Conservation (phyloP, 2,329 filamentous ascomycete species). For the Aureobasidium sp. region DNA sequence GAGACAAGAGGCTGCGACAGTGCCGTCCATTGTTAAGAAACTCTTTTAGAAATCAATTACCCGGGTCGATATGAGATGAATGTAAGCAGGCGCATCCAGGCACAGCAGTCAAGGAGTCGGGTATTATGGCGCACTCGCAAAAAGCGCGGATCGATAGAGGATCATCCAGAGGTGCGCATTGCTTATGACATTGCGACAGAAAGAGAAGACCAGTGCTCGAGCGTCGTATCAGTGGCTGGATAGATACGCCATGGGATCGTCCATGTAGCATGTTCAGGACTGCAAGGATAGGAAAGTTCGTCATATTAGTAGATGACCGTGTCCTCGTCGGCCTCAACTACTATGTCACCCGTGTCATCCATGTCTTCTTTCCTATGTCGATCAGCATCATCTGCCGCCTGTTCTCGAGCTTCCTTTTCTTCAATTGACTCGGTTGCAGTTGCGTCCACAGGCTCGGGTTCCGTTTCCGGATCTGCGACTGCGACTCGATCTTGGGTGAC, state of each 20-base stretch:
- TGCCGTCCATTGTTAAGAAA: too few relatives aligned
- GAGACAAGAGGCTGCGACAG: background rate
- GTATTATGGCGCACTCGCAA: background rate
- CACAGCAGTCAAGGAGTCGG: background rate
- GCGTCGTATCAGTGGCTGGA: background rate
- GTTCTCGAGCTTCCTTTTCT: conserved; percentile 15
- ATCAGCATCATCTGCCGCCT: background rate
- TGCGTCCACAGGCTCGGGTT: background rate
- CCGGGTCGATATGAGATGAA: background rate
- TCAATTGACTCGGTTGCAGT: background rate
- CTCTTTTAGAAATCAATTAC: background rate
- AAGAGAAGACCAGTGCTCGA: background rate
- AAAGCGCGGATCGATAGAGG: background rate
- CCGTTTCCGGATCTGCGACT: background rate
- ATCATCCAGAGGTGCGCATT: background rate
- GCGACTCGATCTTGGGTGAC: background rate
- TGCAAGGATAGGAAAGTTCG: background rate
- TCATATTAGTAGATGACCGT: conserved; percentile 73
- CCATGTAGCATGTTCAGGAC: background rate
- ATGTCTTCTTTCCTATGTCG: conserved; percentile 20
- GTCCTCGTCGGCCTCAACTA: conserved; percentile 81
- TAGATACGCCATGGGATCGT: background rate
- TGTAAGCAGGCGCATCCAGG: background rate
- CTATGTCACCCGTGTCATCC: conserved; percentile 69
- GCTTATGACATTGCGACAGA: background rate